These are phyloP conservation scores for Syzygium grande DNA, from an alignment of 345 rosid species.

Conservation along the genomic window DNA sequence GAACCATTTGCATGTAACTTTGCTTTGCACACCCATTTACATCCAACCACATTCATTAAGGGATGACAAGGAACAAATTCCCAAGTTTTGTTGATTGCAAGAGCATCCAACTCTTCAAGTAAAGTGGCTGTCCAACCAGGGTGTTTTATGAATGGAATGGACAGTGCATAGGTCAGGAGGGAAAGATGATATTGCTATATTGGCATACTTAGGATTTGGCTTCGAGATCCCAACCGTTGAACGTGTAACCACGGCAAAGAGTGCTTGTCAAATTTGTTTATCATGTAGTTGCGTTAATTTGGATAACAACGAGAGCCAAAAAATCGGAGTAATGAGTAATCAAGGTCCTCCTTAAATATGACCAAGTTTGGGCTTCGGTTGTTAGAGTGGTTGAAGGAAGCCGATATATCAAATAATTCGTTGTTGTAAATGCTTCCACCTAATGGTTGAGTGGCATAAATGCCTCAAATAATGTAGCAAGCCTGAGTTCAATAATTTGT, in stretches of 20 bases:
- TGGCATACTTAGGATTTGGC: neutral
- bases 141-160: no score
- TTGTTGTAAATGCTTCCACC: neutral
- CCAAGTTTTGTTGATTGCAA: no score
- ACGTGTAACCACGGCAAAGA: neutral
- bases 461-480: neutral
- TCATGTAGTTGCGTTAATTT: neutral
- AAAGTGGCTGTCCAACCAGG: neutral
- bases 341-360: neutral
- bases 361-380: neutral
- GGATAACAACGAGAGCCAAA: neutral
- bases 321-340: neutral
- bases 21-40: neutral
- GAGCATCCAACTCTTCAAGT: neutral
- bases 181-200: neutral
- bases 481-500: neutral
- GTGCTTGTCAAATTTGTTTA: neutral
- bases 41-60: neutral
- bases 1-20: neutral
- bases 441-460: neutral
- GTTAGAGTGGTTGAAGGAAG: fast-evolving
- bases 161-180: neutral
- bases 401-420: no score
- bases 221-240: neutral
- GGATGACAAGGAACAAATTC: neutral